Conservation (phyloP, 768 basidiomycete genomes). For the Kwoniella pini region DNA sequence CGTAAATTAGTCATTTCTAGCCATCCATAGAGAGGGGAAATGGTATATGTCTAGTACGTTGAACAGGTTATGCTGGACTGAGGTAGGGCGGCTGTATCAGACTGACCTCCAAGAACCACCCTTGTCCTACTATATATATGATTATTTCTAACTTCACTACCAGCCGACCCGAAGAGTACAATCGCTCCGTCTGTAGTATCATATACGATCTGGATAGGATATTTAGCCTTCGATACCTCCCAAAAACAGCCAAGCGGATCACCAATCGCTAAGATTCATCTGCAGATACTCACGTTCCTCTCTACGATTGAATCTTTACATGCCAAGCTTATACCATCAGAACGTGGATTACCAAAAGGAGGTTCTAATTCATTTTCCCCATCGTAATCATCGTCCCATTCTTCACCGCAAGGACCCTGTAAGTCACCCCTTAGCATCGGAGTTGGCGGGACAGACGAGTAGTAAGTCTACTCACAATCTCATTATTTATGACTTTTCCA, state of each 20-base stretch:
- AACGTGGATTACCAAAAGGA: slow-evolving; percentile 49
- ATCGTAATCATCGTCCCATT: slow-evolving; percentile 56
- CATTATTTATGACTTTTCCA: slow-evolving; percentile 47
- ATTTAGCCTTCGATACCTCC: no score
- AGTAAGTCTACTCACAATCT: slow-evolving; percentile 43
- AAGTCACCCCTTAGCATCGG: neutral
- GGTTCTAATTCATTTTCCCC: slow-evolving; percentile 40
- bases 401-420: slow-evolving; percentile 55
- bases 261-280: neutral
- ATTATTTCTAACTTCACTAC: slow-evolving; percentile 49
- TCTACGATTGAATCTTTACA: slow-evolving; percentile 54
- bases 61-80: no score
- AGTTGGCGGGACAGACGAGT: neutral
- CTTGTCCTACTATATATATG: slow-evolving; percentile 49
- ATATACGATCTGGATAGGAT: slow-evolving; percentile 53
- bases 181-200: slow-evolving; percentile 55
- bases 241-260: no score
- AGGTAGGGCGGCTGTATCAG: no score
- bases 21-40: neutral
- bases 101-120: slow-evolving; percentile 52
- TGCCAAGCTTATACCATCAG: slow-evolving; percentile 56
- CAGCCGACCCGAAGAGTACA: slow-evolving; percentile 53
- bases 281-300: slow-evolving; percentile 43
- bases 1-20: neutral
- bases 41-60: neutral